Percentiles rank a stretch among this genome's conserved stretches.
phyloP scores from a whole-genome alignment of 179 eudicot genomes.

The Gypsophila paniculata region DNA sequence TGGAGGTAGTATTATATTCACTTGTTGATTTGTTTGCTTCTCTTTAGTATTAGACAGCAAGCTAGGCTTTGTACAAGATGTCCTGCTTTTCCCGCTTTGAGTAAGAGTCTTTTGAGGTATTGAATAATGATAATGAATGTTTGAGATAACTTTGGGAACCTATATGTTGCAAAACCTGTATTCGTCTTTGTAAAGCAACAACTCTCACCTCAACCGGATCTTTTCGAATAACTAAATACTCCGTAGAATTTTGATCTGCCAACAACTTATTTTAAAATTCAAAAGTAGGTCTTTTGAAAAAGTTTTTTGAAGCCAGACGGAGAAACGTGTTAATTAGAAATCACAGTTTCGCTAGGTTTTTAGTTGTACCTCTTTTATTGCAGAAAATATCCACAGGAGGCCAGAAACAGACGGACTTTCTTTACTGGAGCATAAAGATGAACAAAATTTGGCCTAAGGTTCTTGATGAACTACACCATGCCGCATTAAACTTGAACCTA shows the following conservation, averaged over 20 bases:
- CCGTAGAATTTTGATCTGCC: no score
- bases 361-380: slow-evolving; percentile 20
- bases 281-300: no score
- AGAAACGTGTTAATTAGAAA: neutral
- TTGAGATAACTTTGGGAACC: no score
- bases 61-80: neutral
- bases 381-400: slow-evolving; percentile 51
- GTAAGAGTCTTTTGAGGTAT: no score
- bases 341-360: neutral
- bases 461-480: slow-evolving; percentile 86
- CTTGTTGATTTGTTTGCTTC: slow-evolving; percentile 7
- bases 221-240: no score
- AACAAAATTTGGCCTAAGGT: slow-evolving; percentile 49
- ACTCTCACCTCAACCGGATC: no score
- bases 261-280: no score
- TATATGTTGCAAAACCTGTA: no score
- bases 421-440: slow-evolving; percentile 61
- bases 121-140: no score
- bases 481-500: slow-evolving; percentile 68
- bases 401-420: slow-evolving; percentile 35
- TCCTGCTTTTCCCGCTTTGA: neutral
- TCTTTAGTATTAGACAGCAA: neutral
- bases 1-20: slow-evolving; percentile 58
- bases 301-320: no score
- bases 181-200: no score